phyloP scores from a whole-genome alignment of 1,139 yeast genomes.

The Meyerozyma athensensis region DNA sequence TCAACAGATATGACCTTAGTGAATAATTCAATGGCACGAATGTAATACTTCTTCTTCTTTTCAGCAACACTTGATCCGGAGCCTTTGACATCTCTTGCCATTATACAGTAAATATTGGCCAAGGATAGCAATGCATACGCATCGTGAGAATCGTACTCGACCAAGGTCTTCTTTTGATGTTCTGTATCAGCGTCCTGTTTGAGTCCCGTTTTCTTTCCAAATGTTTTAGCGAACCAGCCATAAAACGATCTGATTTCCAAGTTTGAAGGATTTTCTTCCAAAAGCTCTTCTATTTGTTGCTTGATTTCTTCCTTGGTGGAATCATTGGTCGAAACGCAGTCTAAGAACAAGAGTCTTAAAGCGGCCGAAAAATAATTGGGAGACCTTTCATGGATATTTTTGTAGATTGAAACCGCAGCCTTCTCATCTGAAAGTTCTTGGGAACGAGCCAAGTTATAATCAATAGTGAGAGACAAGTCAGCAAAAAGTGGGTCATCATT shows the following conservation, averaged over 20 bases:
- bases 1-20: slow-evolving; percentile 85
- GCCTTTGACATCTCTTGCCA: slow-evolving; percentile 73
- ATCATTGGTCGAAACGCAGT: slow-evolving; percentile 26
- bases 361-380: slow-evolving; percentile 78
- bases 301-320: slow-evolving; percentile 42
- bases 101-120: slow-evolving; percentile 78
- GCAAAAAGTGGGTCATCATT: slow-evolving; percentile 21
- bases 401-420: slow-evolving; percentile 51
- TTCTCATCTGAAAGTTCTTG: slow-evolving; percentile 44
- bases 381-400: slow-evolving; percentile 47
- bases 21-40: slow-evolving; percentile 84
- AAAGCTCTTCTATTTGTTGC: slow-evolving; percentile 49
- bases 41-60: slow-evolving; percentile 71
- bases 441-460: slow-evolving; percentile 61
- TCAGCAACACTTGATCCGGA: slow-evolving; percentile 43
- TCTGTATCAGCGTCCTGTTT: slow-evolving; percentile 63
- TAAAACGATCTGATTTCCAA: slow-evolving; percentile 85
- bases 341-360: slow-evolving; percentile 62
- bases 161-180: slow-evolving; percentile 82
- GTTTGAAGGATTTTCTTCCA: slow-evolving; percentile 53
- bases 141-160: slow-evolving; percentile 81
- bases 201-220: slow-evolving; percentile 52
- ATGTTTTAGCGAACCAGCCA: slow-evolving; percentile 79
- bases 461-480: slow-evolving; percentile 43
- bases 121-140: slow-evolving; percentile 83